These are phyloP conservation scores for Paspalum notatum DNA, from an alignment of 176 grass and related monocot species.

Conservation along the genomic window DNA sequence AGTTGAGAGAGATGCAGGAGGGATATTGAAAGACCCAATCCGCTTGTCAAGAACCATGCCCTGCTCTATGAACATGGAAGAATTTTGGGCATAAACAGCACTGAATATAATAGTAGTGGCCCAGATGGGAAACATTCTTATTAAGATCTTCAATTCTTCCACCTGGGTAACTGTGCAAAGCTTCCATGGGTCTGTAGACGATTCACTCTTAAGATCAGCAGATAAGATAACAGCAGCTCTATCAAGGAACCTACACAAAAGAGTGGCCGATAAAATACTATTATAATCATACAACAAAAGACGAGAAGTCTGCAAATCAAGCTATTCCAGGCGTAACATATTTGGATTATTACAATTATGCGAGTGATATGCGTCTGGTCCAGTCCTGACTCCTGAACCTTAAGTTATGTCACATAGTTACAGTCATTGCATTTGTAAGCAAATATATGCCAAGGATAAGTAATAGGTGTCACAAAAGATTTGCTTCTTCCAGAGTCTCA, in stretches of 20 bases:
- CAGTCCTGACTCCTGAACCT: constrained; percentile 11
- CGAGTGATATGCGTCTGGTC: not conserved
- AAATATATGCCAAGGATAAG: not conserved
- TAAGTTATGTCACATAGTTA: constrained; percentile 9
- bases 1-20: constrained; percentile 80
- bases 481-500: not conserved
- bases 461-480: not conserved
- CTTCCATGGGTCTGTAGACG: constrained; percentile 63
- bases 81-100: constrained; percentile 81
- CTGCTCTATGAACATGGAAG: constrained; percentile 86
- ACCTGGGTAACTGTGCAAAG: constrained; percentile 94
- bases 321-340: not conserved
- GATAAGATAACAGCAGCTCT: constrained; percentile 75
- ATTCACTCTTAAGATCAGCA: constrained; percentile 52
- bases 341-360: not conserved
- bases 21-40: constrained; percentile 69
- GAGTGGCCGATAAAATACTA: not conserved
- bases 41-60: constrained; percentile 86
- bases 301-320: not conserved
- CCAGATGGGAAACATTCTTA: constrained; percentile 90
- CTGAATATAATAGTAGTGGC: constrained; percentile 78
- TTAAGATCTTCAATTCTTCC: constrained; percentile 88
- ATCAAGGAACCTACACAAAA: constrained; percentile 70
- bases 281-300: not conserved
- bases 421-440: not conserved